Conservation (phyloP, 2,329 filamentous ascomycete species). For the Pseudocercospora pini-densiflorae region DNA sequence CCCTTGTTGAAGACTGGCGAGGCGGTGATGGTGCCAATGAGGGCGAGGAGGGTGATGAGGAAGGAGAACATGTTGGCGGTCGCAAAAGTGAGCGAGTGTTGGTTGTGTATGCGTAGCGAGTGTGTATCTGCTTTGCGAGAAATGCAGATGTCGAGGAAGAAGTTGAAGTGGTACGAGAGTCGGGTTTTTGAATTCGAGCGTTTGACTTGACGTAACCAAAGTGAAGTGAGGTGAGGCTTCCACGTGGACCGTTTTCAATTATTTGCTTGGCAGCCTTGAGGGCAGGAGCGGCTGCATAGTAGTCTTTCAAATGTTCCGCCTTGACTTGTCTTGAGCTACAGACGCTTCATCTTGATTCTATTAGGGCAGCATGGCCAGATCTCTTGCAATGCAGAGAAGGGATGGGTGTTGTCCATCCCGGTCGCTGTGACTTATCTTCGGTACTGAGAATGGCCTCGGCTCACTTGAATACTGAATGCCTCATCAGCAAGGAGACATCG, state of each 20-base stretch:
- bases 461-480: background rate
- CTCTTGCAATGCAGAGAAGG: background rate
- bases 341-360: background rate
- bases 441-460: background rate
- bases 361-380: background rate
- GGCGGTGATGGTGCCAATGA: constrained; percentile 3
- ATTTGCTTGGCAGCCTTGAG: background rate
- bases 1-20: constrained; percentile 4
- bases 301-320: background rate
- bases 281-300: background rate
- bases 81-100: background rate
- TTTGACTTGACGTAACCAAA: background rate
- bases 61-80: background rate
- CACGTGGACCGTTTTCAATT: background rate
- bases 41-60: constrained; percentile 10
- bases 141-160: constrained; percentile 3
- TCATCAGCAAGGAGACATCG: background rate
- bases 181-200: background rate
- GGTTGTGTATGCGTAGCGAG: background rate
- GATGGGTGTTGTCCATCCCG: background rate
- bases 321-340: background rate
- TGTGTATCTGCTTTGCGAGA: background rate
- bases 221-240: background rate
- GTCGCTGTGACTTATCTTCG: background rate
- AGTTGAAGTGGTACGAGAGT: background rate